These are phyloP conservation scores for Cladosporium sp. DNA, from an alignment of 2,329 filamentous ascomycete genomes.

Conservation along the genomic window DNA sequence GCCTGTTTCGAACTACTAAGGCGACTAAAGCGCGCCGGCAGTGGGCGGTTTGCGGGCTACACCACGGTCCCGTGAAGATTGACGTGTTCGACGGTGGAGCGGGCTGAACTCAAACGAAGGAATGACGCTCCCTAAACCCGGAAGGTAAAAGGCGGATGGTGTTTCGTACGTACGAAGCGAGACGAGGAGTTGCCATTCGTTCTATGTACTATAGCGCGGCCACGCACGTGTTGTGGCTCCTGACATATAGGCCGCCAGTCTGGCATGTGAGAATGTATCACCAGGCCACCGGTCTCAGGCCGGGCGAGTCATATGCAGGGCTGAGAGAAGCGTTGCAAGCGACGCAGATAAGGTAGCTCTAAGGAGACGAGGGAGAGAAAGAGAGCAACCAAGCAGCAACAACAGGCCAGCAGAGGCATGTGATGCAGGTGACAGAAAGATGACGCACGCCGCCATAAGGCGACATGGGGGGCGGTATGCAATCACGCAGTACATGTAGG, in stretches of 20 bases:
- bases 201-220: not conserved
- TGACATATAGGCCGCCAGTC: not conserved
- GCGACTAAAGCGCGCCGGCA: slow-evolving; percentile 1
- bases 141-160: too few species aligned
- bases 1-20: slow-evolving; percentile 1
- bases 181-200: not conserved
- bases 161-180: not conserved
- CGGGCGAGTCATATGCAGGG: not conserved
- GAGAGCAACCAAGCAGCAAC: not conserved
- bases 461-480: not conserved
- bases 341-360: not conserved
- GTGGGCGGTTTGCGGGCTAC: slow-evolving; percentile 4
- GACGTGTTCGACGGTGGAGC: not conserved
- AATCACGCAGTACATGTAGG: not conserved
- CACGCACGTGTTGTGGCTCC: not conserved
- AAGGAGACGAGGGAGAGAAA: not conserved
- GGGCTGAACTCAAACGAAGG: not conserved
- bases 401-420: not conserved
- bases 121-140: too few species aligned
- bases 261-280: slow-evolving; percentile 5
- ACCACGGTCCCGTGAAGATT: slow-evolving; percentile 3
- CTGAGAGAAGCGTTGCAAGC: not conserved
- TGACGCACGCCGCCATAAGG: not conserved
- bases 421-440: not conserved
- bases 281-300: not conserved